Base-by-base conservation (phyloP, 345 rosid genomes). In the Physaria fendleri region DNA sequence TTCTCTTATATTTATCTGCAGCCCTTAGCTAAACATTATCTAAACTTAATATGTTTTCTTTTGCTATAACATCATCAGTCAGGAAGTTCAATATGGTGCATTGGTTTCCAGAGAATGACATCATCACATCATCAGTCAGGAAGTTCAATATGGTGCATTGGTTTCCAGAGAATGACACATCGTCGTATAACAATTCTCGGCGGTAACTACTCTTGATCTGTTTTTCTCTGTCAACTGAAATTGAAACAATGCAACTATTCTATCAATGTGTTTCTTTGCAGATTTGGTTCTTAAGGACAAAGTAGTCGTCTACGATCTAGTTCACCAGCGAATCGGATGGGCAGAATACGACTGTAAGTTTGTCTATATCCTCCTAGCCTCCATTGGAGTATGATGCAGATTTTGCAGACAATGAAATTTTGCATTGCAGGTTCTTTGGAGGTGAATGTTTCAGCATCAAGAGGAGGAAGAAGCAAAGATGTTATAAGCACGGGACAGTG, bases 231-330 rank as follows among this genome's bases (percentile, higher is more conserved):
- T 37, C 37, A 42, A 63, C 35, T 46, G 39, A 47, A 62, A 47
- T 2, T 16, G 15, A 21, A 15, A 55, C 30, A 29, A 7, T 33
- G 15, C 42, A 13, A 15, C 27, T 29, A 2, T 5, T 16, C 21
- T 42, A 30, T 39, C 35, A 56, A 27, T 22, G 42, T 22, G 13
- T 23, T 44, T 47, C 1, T 43, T 20, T 72, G 86, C 84, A 91
- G 98, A 91, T 75, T 74, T 91, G 68, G 83, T 88, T 71, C 76
- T 88, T 4, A 88, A 85, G 68, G 92, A 91, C 79, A 91, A 85
- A 78, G 84, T 91, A 4, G 24, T 91, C 42, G 83, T 91, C 56
- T 91, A 91, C 23, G 95, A 91, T 66, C 67, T 91, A 60, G 93
- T 71, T 25, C 81, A 72, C 48, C 96, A 84, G 66, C 80, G 82